Conservation (phyloP, 305 asterid species). For the Rubia peregrina region DNA sequence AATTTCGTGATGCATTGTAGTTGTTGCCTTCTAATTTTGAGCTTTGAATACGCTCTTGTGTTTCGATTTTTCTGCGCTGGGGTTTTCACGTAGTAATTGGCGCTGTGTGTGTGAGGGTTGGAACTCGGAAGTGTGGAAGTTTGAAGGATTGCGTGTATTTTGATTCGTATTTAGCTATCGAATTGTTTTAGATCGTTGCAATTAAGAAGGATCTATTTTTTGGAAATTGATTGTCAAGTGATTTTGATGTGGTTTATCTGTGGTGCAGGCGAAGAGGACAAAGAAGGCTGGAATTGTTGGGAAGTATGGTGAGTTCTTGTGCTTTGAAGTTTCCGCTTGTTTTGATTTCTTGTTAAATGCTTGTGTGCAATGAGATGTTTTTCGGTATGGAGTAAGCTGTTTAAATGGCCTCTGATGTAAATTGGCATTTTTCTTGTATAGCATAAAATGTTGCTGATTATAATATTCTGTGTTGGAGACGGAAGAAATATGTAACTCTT, state of each 20-base stretch:
- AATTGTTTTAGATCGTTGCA: background rate
- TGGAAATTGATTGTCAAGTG: background rate
- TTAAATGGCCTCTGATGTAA: background rate
- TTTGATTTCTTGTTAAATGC: background rate
- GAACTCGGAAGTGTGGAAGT: background rate
- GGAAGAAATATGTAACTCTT: background rate
- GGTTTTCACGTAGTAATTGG: too few relatives aligned
- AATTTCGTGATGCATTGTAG: background rate
- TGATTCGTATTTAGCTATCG: background rate
- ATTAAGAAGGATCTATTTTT: too few relatives aligned
- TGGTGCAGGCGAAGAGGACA: slow-evolving; percentile 36
- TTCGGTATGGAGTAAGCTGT: background rate
- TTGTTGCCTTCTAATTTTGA: background rate
- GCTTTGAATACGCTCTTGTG: background rate
- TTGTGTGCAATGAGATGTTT: background rate
- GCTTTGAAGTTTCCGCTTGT: background rate
- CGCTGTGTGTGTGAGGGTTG: background rate
- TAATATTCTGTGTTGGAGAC: background rate
- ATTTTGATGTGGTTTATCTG: slow-evolving; percentile 2
- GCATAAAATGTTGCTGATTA: background rate
- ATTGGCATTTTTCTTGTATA: background rate
- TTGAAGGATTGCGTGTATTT: background rate
- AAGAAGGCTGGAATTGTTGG: slow-evolving; percentile 46
- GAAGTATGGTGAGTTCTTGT: slow-evolving; percentile 31
- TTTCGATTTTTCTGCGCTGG: background rate